A percentile compares a stretch with the other conserved stretches of the same genome.
Conservation (phyloP, 306 rosid genomes). For the Glycine tomentella region DNA sequence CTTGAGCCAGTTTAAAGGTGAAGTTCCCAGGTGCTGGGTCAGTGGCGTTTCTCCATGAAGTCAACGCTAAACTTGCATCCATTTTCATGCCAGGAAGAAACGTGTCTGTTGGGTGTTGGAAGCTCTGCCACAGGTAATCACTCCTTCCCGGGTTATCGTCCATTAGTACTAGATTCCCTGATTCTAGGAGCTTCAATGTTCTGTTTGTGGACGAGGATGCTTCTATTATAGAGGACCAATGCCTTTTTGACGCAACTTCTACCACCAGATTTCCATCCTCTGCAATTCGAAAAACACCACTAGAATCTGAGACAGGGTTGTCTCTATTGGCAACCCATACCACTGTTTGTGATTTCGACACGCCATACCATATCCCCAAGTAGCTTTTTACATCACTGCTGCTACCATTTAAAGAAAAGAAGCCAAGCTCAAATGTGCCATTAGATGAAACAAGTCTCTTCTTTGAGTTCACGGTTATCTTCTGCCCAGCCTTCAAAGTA, state of each 20-base stretch:
- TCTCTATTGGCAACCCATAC: slow-evolving; percentile 67
- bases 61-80: slow-evolving; percentile 30
- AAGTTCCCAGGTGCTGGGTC: slow-evolving; percentile 36
- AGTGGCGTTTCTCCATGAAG: slow-evolving; percentile 36
- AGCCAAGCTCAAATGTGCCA: slow-evolving; percentile 47
- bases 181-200: slow-evolving; percentile 48
- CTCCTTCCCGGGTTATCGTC: neutral
- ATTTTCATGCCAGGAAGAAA: slow-evolving; percentile 60
- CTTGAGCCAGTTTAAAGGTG: slow-evolving; percentile 17
- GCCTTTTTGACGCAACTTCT: neutral
- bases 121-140: slow-evolving; percentile 56
- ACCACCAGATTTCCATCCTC: slow-evolving; percentile 48
- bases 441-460: slow-evolving; percentile 46
- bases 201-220: neutral
- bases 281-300: slow-evolving; percentile 39
- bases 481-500: neutral
- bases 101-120: slow-evolving; percentile 56
- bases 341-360: neutral
- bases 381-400: neutral
- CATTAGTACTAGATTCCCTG: slow-evolving; percentile 56
- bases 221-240: slow-evolving; percentile 26
- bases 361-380: slow-evolving; percentile 38
- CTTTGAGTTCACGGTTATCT: neutral
- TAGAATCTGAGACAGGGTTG: neutral
- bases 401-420: slow-evolving; percentile 42